Percentiles rank a stretch among this genome's conserved stretches.
phyloP scores from a whole-genome alignment of 345 rosid species.

The Conringia planisiliqua region DNA sequence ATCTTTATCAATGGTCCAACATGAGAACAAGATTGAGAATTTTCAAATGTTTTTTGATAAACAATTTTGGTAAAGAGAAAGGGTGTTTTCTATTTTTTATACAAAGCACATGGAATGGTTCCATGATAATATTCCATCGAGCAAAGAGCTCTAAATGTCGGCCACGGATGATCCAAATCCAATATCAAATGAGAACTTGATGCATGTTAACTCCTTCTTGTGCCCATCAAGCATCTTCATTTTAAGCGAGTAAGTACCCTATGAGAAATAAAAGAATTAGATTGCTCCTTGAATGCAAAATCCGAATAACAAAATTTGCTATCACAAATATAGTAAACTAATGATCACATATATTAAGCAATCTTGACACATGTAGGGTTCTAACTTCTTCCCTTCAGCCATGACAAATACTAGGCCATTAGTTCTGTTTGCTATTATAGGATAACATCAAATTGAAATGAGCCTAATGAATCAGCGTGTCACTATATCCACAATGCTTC shows the following conservation, averaged over 20 bases:
- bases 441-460: not conserved
- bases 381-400: not conserved
- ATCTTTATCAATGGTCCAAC: not conserved
- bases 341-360: not conserved
- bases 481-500: not conserved
- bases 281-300: not conserved
- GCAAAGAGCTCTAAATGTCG: conserved; percentile 41
- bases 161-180: conserved; percentile 61
- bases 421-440: not conserved
- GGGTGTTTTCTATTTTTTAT: not conserved
- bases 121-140: not conserved
- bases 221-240: conserved; percentile 75
- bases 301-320: not conserved
- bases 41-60: not conserved
- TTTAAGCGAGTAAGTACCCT: conserved; percentile 84
- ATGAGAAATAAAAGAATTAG: conserved; percentile 15
- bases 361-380: not conserved
- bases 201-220: conserved; percentile 65
- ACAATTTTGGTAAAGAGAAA: not conserved
- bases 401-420: not conserved
- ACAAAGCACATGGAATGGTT: conserved; percentile 20
- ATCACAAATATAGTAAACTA: not conserved
- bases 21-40: conserved; percentile 14
- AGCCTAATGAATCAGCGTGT: not conserved
- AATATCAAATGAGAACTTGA: conserved; percentile 63